These are phyloP conservation scores for Agastache rugosa DNA, from an alignment of 257 asterid genomes.

Conservation along the genomic window DNA sequence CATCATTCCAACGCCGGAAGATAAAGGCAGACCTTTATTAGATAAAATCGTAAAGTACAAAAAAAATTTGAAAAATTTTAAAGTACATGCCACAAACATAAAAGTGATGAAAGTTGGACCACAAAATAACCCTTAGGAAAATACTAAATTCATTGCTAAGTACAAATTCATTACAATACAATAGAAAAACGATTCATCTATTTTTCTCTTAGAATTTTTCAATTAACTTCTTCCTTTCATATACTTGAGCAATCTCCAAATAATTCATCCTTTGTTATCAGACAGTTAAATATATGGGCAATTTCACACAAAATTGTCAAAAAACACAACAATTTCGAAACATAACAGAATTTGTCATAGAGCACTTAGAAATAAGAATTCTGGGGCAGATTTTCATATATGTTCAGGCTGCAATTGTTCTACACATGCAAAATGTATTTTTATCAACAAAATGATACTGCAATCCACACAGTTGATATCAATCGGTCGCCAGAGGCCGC, in stretches of 20 bases:
- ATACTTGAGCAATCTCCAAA: neutral
- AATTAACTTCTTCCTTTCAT: neutral
- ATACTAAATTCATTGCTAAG: too few species aligned
- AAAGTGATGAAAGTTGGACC: too few species aligned
- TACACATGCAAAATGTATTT: neutral
- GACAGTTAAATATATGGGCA: neutral
- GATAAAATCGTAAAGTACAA: too few species aligned
- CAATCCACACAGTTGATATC: neutral
- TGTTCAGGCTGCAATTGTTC: neutral
- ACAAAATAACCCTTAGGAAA: too few species aligned
- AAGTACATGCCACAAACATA: too few species aligned
- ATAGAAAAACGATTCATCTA: too few species aligned
- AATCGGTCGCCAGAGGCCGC: neutral
- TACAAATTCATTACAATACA: too few species aligned
- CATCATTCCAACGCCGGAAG: too few species aligned
- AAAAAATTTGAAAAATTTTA: too few species aligned
- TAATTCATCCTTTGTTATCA: neutral
- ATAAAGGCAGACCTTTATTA: too few species aligned
- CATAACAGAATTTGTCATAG: neutral
- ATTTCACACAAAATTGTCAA: slow-evolving; percentile 8
- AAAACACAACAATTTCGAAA: slow-evolving; percentile 6
- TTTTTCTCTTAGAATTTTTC: too few species aligned
- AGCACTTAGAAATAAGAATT: neutral
- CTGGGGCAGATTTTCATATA: neutral
- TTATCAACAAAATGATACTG: slow-evolving; percentile 3